Base-by-base conservation (phyloP, 2,329 filamentous ascomycete genomes). In the Fusarium hostae region DNA sequence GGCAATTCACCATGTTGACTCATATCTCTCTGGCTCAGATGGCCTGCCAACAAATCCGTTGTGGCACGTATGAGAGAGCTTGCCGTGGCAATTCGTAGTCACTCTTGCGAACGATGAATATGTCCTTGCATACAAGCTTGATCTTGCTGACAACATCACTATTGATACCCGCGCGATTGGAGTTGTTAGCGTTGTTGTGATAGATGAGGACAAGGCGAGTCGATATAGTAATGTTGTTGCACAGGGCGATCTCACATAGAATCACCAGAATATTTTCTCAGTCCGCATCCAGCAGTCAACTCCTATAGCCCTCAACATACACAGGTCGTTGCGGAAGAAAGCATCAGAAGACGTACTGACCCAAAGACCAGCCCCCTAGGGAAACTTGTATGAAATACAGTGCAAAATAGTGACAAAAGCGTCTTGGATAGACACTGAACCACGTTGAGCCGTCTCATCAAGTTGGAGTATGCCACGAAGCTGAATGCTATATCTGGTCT, bases 21-120 rank as follows among this genome's bases (percentile, higher is more conserved):
- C 84, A 3, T 80, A 88, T 28, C 81, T 89, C 24, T 83, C 87
- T 1, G 83, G 83, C 1, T 78, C 86, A 0, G 83, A 88, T 39
- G 91, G 91, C 3, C 83, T 85, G 9, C 84, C 88, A 1, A 84
- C 22, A 83, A 87, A 18, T 88, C 89, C 2, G 87, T 89, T 3
- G 88, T 91, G 2, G 86, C 86, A 3, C 84, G 91, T 10, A 83
- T 84, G 66, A 84, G 91, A 16, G 86, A 91, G 75, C 83, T 93
- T 6, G 89, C 92, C 0, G 80, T 93, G 7, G 7, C 90, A 93
- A 76, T 90, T 87, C 76, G 89, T 92, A 77, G 87, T 90, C 74
- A 93, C 91, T 0, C 84, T 92, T 3, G 87, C 87, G 32, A 93
- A 93, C 81, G 92, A 93, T 81, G 91, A 93, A 76, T 93, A 87